Evolutionary conservation across 1,284 basidiomycete genomes (phyloP).

Genomic region (Pseudozyma thailandica): DNA sequence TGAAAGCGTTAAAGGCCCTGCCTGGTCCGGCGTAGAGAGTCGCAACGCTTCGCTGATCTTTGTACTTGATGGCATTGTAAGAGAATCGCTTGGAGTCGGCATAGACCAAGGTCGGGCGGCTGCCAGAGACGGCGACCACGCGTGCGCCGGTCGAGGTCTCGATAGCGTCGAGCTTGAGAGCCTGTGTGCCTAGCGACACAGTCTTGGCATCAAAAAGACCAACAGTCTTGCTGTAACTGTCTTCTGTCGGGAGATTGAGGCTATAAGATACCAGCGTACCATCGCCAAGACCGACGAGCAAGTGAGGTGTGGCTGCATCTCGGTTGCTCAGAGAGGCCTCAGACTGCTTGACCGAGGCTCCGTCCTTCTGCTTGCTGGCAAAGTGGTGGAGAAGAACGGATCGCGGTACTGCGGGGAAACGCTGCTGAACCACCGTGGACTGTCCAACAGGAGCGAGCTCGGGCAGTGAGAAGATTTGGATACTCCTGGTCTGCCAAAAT

Average conservation of each 20-base stretch:
- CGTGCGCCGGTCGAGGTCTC: constrained; percentile 38
- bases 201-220: constrained; percentile 72
- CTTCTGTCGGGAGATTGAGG: constrained; percentile 59
- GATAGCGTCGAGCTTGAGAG: constrained; percentile 73
- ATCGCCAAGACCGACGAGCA: constrained; percentile 83
- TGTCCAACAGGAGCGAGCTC: constrained; percentile 69
- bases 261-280: constrained; percentile 78
- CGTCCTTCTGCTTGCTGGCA: constrained; percentile 58
- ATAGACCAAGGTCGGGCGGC: constrained; percentile 63
- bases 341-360: not conserved
- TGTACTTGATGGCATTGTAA: constrained; percentile 61
- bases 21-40: constrained; percentile 31
- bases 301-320: constrained; percentile 67
- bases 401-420: constrained; percentile 72
- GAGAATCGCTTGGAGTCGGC: constrained; percentile 55
- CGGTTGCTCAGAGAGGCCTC: constrained; percentile 20
- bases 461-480: constrained; percentile 74
- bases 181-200: constrained; percentile 77
- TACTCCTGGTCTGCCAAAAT: constrained; percentile 79
- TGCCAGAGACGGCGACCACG: constrained; percentile 61
- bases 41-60: constrained; percentile 50
- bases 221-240: constrained; percentile 40
- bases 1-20: constrained; percentile 46
- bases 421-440: constrained; percentile 23
- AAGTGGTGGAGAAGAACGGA: constrained; percentile 80